phyloP scores from a whole-genome alignment of 352 stramenopile genomes.

The Poterioochromonas sp. region DNA sequence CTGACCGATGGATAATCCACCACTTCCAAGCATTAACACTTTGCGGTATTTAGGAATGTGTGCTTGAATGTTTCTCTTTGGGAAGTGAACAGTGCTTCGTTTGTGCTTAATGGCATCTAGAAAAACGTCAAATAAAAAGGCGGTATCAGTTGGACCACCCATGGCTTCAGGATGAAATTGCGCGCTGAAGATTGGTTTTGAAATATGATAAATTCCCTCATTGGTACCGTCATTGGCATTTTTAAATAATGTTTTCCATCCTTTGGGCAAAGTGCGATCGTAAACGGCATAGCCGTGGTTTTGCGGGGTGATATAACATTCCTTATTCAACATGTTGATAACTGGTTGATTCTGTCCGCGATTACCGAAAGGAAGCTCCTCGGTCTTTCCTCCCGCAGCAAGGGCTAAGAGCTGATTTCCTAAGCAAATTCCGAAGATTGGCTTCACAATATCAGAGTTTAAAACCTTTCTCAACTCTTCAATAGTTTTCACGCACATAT shows the following conservation, averaged over 20 bases:
- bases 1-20: conserved; percentile 94
- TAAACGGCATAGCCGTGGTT: conserved; percentile 97
- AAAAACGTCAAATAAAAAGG: conserved; percentile 96
- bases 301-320: conserved; percentile 96
- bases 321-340: conserved; percentile 84
- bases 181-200: conserved; percentile 93
- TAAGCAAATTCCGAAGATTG: conserved; percentile 97
- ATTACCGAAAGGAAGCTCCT: conserved; percentile 97
- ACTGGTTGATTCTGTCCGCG: conserved; percentile 94
- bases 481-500: conserved; percentile 84
- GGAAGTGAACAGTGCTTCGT: conserved; percentile 62
- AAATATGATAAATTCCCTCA: conserved; percentile 93
- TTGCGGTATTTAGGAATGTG: conserved; percentile 74
- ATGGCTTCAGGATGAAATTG: conserved; percentile 96
- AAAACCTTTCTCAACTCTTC: conserved; percentile 77
- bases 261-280: conserved; percentile 68
- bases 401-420: conserved; percentile 94
- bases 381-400: conserved; percentile 78
- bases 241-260: conserved; percentile 92
- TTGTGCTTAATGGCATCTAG: conserved; percentile 62
- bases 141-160: conserved; percentile 86
- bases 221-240: conserved; percentile 97
- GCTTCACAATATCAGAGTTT: conserved; percentile 53
- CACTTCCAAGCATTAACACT: conserved; percentile 87
- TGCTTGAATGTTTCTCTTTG: conserved; percentile 49